phyloP scores from a whole-genome alignment of 2,329 filamentous ascomycete species.

The Trichoderma oligosporum region DNA sequence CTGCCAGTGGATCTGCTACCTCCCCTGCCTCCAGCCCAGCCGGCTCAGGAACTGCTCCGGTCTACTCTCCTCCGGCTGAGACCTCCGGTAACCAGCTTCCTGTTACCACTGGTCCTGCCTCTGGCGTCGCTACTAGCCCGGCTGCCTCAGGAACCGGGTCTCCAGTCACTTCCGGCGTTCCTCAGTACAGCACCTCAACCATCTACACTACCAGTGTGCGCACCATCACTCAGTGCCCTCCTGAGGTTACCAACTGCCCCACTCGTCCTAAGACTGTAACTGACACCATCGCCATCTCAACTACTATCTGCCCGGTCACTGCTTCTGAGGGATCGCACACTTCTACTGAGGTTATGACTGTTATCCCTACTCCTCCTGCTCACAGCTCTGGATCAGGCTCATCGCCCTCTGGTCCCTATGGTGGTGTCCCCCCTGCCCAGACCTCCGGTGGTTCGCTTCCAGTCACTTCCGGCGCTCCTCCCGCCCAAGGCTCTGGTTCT shows the following conservation, averaged over 20 bases:
- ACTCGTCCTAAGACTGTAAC: constrained; percentile 37
- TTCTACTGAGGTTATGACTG: not conserved
- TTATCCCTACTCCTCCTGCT: constrained; percentile 19
- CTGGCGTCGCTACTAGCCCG: constrained; percentile 19
- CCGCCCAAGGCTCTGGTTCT: constrained; percentile 1
- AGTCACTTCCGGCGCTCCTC: not conserved
- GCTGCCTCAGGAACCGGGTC: too few species aligned
- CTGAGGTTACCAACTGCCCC: constrained; percentile 61
- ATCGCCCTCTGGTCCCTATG: too few species aligned
- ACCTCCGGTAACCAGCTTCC: too few species aligned
- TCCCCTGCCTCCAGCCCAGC: too few species aligned
- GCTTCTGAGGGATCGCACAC: constrained; percentile 5
- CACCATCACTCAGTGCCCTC: constrained; percentile 59
- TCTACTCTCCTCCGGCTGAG: constrained; percentile 21
- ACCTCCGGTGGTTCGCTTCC: not conserved
- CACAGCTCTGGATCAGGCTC: constrained; percentile 5
- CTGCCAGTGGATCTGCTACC: constrained; percentile 4
- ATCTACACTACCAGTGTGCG: constrained; percentile 56
- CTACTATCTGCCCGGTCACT: constrained; percentile 42
- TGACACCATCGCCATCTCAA: constrained; percentile 38
- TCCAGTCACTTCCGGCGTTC: constrained; percentile 22
- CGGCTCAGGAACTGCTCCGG: not conserved
- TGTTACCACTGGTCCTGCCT: not conserved
- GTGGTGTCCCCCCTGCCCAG: not conserved
- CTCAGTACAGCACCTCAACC: constrained; percentile 45